These are phyloP conservation scores for Gremmenia infestans DNA, from an alignment of 2,329 filamentous ascomycete species.

Conservation along the genomic window DNA sequence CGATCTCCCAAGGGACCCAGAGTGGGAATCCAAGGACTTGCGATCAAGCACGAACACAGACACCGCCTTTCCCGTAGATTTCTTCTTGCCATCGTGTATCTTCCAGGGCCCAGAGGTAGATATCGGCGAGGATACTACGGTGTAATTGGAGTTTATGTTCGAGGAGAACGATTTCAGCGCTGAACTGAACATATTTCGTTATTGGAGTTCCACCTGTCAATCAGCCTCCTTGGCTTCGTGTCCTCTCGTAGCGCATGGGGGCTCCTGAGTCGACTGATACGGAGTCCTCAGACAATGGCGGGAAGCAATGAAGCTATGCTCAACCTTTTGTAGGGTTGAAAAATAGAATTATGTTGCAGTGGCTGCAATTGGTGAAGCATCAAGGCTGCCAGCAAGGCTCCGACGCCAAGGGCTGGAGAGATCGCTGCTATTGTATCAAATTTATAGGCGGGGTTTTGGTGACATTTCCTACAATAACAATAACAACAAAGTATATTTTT, in stretches of 20 bases:
- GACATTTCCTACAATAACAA: too few species aligned
- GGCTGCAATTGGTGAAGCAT: background rate
- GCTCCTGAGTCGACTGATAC: background rate
- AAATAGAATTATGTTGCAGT: background rate
- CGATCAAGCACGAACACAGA: constrained; percentile 95
- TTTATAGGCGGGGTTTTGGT: too few species aligned
- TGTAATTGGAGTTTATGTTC: constrained; percentile 91
- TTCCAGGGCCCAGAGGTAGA: constrained; percentile 90
- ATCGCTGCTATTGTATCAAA: background rate
- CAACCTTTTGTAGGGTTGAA: background rate
- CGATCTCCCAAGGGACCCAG: constrained; percentile 55
- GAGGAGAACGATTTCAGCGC: constrained; percentile 90
- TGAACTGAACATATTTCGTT: constrained; percentile 75
- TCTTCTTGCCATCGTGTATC: constrained; percentile 96
- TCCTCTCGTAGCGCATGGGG: constrained; percentile 1
- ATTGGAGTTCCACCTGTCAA: constrained; percentile 4
- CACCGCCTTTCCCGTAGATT: constrained; percentile 81
- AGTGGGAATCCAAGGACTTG: constrained; percentile 71
- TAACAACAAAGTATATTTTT: background rate
- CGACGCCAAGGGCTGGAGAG: background rate
- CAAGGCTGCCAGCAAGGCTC: constrained; percentile 6
- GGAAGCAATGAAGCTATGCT: background rate
- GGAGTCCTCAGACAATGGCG: background rate
- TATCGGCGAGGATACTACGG: constrained; percentile 68
- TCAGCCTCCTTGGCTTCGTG: constrained; percentile 2